phyloP scores from a whole-genome alignment of 768 basidiomycete genomes.

The Mycena rebaudengoi region DNA sequence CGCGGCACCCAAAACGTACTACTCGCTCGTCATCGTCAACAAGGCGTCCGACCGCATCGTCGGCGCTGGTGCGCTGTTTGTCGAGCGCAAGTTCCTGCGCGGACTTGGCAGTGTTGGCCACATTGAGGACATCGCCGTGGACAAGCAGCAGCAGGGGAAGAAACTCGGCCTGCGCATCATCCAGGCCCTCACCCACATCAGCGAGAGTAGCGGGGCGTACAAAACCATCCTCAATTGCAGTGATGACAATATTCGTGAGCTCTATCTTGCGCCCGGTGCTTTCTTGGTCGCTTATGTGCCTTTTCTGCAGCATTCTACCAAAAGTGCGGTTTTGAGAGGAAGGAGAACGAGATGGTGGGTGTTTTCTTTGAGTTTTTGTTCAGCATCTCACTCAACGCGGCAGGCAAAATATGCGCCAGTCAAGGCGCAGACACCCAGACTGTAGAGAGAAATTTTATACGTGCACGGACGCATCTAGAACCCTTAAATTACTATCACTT shows the following conservation, averaged over 20 bases:
- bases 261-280: not conserved
- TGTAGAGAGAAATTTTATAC: not conserved
- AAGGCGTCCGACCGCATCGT: conserved; percentile 80
- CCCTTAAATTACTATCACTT: too few species aligned
- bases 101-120: conserved; percentile 90
- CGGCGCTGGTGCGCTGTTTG: conserved; percentile 81
- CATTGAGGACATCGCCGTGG: conserved; percentile 97
- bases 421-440: conserved; percentile 32
- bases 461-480: not conserved
- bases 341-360: conserved; percentile 93
- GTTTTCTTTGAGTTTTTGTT: not conserved
- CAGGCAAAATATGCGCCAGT: conserved; percentile 69
- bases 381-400: not conserved
- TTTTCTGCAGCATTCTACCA: conserved; percentile 84
- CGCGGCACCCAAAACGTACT: conserved; percentile 72
- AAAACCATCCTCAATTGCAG: conserved; percentile 98
- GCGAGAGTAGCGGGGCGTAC: conserved; percentile 84
- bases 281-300: conserved; percentile 14
- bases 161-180: conserved; percentile 91
- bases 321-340: conserved; percentile 93
- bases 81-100: conserved; percentile 95
- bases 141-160: conserved; percentile 87
- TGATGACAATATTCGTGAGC: conserved; percentile 90
- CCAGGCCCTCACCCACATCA: conserved; percentile 83
- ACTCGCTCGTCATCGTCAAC: conserved; percentile 84